phyloP scores from a whole-genome alignment of 129 eudicot genomes.

The Pseudognaphalium luteoalbum region DNA sequence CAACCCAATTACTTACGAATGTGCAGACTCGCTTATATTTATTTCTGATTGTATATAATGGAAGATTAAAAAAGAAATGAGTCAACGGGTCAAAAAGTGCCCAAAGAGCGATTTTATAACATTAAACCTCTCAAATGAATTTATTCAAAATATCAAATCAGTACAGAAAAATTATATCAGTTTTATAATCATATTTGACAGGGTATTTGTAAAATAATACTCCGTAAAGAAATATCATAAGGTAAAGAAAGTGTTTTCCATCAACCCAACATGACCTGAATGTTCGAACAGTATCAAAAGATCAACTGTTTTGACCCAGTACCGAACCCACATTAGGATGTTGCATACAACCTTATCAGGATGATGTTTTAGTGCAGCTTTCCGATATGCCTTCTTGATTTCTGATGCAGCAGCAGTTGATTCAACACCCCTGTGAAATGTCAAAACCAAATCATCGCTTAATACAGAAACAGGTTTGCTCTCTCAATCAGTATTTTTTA shows the following conservation, averaged over 20 bases:
- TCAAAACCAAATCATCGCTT: slow-evolving; percentile 1
- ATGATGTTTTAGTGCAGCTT: slow-evolving; percentile 95
- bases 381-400: slow-evolving; percentile 93
- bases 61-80: background rate
- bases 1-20: background rate
- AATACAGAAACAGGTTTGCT: background rate
- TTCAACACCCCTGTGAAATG: slow-evolving; percentile 71
- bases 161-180: background rate
- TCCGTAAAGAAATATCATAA: background rate
- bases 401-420: slow-evolving; percentile 74
- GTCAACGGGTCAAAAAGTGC: background rate
- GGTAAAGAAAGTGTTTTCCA: background rate
- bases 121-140: background rate
- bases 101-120: background rate
- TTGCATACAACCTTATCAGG: slow-evolving; percentile 81
- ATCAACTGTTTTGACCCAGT: background rate
- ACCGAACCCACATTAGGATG: background rate
- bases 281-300: background rate
- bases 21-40: background rate
- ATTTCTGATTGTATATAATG: background rate
- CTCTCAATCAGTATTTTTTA: slow-evolving; percentile 8
- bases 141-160: background rate
- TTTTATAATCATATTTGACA: background rate
- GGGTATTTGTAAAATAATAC: background rate
- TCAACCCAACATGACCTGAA: background rate